Percentiles rank a stretch among this genome's conserved stretches.
Evolutionary conservation across 306 rosid species (phyloP).

Genomic region (Prosopis cineraria): DNA sequence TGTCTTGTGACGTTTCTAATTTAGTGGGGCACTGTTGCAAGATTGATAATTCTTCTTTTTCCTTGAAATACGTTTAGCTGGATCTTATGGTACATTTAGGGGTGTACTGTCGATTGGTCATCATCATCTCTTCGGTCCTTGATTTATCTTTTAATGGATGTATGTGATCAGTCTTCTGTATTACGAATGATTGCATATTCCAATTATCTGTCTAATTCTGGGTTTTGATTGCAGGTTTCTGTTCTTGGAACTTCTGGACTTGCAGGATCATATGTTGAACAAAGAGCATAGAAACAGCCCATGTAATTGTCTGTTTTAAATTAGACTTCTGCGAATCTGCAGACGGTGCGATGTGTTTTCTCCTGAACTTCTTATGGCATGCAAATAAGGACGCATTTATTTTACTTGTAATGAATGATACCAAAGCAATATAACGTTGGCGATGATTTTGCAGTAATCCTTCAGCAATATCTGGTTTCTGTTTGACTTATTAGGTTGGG

Average conservation of each 20-base stretch:
- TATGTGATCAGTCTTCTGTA: neutral
- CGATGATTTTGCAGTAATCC: neutral
- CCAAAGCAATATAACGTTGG: slow-evolving; percentile 5
- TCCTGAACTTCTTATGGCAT: slow-evolving; percentile 45
- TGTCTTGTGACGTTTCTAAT: slow-evolving; percentile 4
- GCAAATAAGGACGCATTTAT: slow-evolving; percentile 58
- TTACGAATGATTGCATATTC: slow-evolving; percentile 2
- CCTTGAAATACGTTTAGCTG: slow-evolving; percentile 14
- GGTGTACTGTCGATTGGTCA: neutral
- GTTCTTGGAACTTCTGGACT: slow-evolving; percentile 99
- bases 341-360: slow-evolving; percentile 37
- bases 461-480: slow-evolving; percentile 7
- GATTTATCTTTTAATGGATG: neutral
- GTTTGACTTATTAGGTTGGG: too few species aligned
- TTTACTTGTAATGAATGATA: slow-evolving; percentile 31
- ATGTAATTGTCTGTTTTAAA: slow-evolving; percentile 40
- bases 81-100: neutral
- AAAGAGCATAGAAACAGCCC: slow-evolving; percentile 63
- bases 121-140: neutral
- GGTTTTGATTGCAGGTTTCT: slow-evolving; percentile 59
- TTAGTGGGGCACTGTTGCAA: neutral
- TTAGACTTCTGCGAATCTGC: slow-evolving; percentile 41
- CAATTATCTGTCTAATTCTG: slow-evolving; percentile 28
- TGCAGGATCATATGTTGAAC: slow-evolving; percentile 91
- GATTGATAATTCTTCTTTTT: neutral